These are phyloP conservation scores for Alternaria gaisen DNA, from an alignment of 2,329 filamentous ascomycete species.

Conservation along the genomic window DNA sequence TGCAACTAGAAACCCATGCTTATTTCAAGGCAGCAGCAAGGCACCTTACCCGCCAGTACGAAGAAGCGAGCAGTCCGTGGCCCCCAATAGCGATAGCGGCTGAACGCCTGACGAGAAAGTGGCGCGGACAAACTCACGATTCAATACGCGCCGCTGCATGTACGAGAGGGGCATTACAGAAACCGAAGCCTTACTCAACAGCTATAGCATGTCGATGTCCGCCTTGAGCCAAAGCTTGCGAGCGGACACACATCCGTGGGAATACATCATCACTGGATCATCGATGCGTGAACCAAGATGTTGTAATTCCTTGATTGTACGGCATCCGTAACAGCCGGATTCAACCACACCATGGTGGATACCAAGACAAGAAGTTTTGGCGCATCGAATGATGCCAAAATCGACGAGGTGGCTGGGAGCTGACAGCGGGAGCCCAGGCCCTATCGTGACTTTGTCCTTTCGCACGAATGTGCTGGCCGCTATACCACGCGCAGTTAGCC, in stretches of 20 bases:
- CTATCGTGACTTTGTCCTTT: background rate
- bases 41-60: slow-evolving; percentile 9
- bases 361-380: background rate
- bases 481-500: slow-evolving; percentile 10
- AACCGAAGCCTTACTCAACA: background rate
- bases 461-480: background rate
- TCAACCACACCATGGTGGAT: background rate
- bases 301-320: background rate
- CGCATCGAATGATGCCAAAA: background rate
- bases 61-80: slow-evolving; percentile 3
- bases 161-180: slow-evolving; percentile 3
- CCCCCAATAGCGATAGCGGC: slow-evolving; percentile 15
- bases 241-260: background rate
- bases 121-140: slow-evolving; percentile 9
- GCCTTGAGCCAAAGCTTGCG: background rate
- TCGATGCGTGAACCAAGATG: background rate
- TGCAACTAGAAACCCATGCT: slow-evolving; percentile 9
- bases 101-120: slow-evolving; percentile 2
- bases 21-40: slow-evolving; percentile 4
- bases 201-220: background rate
- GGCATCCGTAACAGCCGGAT: background rate
- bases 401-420: slow-evolving; percentile 12
- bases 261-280: background rate
- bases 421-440: background rate
- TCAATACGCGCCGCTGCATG: slow-evolving; percentile 8